A percentile compares a stretch with the other conserved stretches of the same genome.
Conservation (phyloP, 1,284 basidiomycete species). For the Volvariella volvacea region DNA sequence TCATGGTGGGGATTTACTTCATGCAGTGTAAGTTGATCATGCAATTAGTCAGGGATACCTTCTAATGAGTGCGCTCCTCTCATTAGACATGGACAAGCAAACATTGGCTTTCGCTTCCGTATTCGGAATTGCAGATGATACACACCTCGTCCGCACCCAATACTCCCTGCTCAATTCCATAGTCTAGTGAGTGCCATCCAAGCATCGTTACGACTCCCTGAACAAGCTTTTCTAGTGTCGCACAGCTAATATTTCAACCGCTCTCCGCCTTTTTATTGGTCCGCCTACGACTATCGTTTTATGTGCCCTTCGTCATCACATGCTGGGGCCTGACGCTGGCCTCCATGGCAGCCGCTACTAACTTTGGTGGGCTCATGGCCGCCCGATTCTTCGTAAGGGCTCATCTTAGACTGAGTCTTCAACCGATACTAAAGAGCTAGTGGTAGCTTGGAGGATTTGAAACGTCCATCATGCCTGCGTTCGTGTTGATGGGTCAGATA, state of each 20-base stretch:
- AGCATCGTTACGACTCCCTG: not conserved
- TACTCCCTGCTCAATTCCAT: slow-evolving; percentile 24
- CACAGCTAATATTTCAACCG: slow-evolving; percentile 22
- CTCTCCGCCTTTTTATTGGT: slow-evolving; percentile 22
- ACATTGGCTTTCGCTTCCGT: slow-evolving; percentile 22
- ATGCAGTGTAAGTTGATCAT: slow-evolving; percentile 16
- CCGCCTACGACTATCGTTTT: slow-evolving; percentile 18
- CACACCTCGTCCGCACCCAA: slow-evolving; percentile 19
- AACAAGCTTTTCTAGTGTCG: slow-evolving; percentile 14
- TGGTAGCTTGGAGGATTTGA: slow-evolving; percentile 23
- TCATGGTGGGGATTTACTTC: slow-evolving; percentile 22
- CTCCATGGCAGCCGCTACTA: slow-evolving; percentile 20
- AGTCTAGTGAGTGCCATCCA: slow-evolving; percentile 14
- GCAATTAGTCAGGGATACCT: not conserved
- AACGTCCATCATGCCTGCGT: slow-evolving; percentile 20
- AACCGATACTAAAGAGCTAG: not conserved
- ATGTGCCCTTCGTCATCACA: slow-evolving; percentile 20
- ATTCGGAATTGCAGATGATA: slow-evolving; percentile 20
- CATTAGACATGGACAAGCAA: slow-evolving; percentile 26
- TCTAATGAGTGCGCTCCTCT: not conserved
- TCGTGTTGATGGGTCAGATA: slow-evolving; percentile 21
- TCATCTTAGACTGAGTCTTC: not conserved
- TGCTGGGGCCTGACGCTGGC: slow-evolving; percentile 22
- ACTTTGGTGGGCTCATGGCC: slow-evolving; percentile 18
- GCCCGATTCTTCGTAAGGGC: slow-evolving; percentile 19